phyloP scores from a whole-genome alignment of 208 protist genomes.

The Sergeia podlipaevii region DNA sequence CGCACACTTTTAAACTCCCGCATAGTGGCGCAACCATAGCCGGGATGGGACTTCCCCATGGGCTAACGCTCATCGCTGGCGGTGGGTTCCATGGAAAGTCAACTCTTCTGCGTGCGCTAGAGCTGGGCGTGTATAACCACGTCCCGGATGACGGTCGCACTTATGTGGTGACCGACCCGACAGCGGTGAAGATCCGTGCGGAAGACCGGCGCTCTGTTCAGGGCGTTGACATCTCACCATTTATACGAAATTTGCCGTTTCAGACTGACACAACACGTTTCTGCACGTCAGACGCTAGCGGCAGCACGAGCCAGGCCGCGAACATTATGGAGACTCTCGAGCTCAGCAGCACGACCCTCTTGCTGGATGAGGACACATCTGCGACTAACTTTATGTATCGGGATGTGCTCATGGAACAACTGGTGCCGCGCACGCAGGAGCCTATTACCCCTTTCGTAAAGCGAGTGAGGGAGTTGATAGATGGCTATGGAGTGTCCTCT shows the following conservation, averaged over 20 bases:
- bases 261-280: conserved; percentile 66
- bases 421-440: conserved; percentile 86
- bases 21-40: conserved; percentile 38
- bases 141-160: conserved; percentile 90
- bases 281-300: conserved; percentile 79
- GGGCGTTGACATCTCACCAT: conserved; percentile 91
- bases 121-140: conserved; percentile 95
- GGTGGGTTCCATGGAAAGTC: conserved; percentile 96
- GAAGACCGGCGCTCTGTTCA: conserved; percentile 90
- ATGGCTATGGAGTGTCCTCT: conserved; percentile 60
- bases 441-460: conserved; percentile 93
- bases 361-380: conserved; percentile 96
- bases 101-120: conserved; percentile 89
- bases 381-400: conserved; percentile 97
- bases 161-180: conserved; percentile 80
- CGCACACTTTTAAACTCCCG: conserved; percentile 65
- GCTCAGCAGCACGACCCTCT: conserved; percentile 72
- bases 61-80: conserved; percentile 94
- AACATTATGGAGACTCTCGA: conserved; percentile 94
- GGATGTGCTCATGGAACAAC: conserved; percentile 83
- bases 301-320: conserved; percentile 90
- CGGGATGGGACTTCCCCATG: conserved; percentile 90
- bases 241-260: conserved; percentile 91
- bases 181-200: conserved; percentile 91
- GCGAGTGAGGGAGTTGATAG: conserved; percentile 54